phyloP scores from a whole-genome alignment of 1,139 yeast genomes.

The Kazachstania sp. region DNA sequence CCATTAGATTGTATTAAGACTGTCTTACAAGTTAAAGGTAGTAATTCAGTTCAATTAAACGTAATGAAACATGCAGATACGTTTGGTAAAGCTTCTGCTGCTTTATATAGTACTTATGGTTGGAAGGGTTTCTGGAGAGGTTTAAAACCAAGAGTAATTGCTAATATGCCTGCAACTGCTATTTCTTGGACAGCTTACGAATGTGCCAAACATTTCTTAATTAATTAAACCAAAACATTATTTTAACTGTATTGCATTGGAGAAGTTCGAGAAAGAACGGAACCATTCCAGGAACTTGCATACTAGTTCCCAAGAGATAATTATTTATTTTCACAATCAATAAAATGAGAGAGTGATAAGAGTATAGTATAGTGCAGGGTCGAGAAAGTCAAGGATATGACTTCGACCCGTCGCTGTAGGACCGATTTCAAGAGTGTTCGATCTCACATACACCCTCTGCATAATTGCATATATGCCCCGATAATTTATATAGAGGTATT shows the following conservation, averaged over 20 bases:
- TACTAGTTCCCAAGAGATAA: no score
- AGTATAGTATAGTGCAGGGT: no score
- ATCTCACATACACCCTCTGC: no score
- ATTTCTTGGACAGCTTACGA: slow-evolving; percentile 98
- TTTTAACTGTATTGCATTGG: not conserved
- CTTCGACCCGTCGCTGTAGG: no score
- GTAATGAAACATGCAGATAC: slow-evolving; percentile 56
- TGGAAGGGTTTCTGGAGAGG: slow-evolving; percentile 71
- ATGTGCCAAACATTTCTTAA: slow-evolving; percentile 61
- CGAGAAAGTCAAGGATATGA: no score
- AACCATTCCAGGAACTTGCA: no score
- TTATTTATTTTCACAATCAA: no score
- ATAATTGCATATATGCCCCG: not conserved
- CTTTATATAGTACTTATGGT: slow-evolving; percentile 62
- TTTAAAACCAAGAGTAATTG: slow-evolving; percentile 80
- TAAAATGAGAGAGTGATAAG: no score
- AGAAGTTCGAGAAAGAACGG: no score
- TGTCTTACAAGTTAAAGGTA: slow-evolving; percentile 53
- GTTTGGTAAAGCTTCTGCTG: slow-evolving; percentile 61
- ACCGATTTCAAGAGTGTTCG: no score
- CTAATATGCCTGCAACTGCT: slow-evolving; percentile 95
- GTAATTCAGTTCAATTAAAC: slow-evolving; percentile 35
- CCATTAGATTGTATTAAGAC: slow-evolving; percentile 96
- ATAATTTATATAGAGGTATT: not conserved
- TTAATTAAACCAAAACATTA: slow-evolving; percentile 1